Evolutionary conservation across 1,139 yeast genomes (phyloP), one percentile per base, ranked within the genome.

Genomic region (Debaryomyces fabryi): DNA sequence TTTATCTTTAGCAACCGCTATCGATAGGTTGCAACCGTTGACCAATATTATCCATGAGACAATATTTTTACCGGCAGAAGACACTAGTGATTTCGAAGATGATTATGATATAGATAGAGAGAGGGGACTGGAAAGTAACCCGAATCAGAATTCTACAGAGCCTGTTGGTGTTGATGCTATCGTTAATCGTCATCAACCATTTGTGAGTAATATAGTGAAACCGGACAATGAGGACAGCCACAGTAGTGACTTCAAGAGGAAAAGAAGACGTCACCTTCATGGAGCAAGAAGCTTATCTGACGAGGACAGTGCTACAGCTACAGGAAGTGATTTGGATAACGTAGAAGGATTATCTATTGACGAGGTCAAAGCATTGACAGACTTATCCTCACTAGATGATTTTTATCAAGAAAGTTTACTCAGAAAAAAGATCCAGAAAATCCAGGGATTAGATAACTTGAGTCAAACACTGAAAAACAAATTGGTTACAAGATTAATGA

Each of bases 401-500:
- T 79, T 79, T 53, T 69, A 72, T 44, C 78, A 81, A 58, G 83
- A 83, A 54, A 66, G 64, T 18, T 60, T 81, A n/a, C 60, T 87
- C 38, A 71, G 95, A 47, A 64, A 64, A 30, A 74, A 81, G 58
- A 87, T 88, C 45, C 79, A 78, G 52, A 73, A 71, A 44, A 86
- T 88, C 45, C 81, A 84, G 50, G 64, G 65, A 3, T 65, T 82
- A 48, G 64, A 63, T 2, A 66, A 62, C 29, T 55, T 85, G 33
- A 60, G 70, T 38, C 86, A 86, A 52, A 62, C 72, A 44, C 81
- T 79, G 58, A 84, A 87, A 60, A 81, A 85, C 53, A 72, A 78
- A 63, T 62, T 83, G 53, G 86, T 88, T 30, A 95, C 92, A 42
- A 73, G 81, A 52, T 69, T 89, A 45, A 88, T 89, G 96, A 86